Conservation (phyloP, 176 grass and related monocot species). For the Rhynchospora tenuis region DNA sequence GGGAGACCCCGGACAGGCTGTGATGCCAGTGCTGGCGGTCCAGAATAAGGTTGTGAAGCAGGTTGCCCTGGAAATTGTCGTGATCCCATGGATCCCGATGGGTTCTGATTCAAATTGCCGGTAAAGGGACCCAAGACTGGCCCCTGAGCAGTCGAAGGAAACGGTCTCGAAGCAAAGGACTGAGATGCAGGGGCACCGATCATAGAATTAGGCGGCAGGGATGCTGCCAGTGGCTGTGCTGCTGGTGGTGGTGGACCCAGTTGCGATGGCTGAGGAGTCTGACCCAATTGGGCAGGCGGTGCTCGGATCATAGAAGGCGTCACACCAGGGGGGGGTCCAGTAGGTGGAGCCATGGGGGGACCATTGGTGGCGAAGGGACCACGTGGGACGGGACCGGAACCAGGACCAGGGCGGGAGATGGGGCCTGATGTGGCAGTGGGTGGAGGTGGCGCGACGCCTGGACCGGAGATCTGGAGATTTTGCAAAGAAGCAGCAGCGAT, state of each 20-base stretch:
- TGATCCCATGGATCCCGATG: slow-evolving; percentile 27
- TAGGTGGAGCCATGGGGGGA: not conserved
- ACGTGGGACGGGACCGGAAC: not conserved
- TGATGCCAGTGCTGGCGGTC: slow-evolving; percentile 11
- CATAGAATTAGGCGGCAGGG: slow-evolving; percentile 13
- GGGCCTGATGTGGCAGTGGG: slow-evolving; percentile 18
- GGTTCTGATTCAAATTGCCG: slow-evolving; percentile 26
- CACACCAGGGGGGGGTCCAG: slow-evolving; percentile 4
- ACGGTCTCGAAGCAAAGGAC: slow-evolving; percentile 20
- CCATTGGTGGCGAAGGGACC: no score
- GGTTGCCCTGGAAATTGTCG: slow-evolving; percentile 37
- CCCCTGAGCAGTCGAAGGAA: not conserved
- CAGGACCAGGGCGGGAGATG: slow-evolving; percentile 12
- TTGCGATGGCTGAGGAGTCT: slow-evolving; percentile 24
- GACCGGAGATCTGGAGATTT: slow-evolving; percentile 57
- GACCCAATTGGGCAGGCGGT: not conserved
- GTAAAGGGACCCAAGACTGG: slow-evolving; percentile 24
- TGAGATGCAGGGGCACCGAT: slow-evolving; percentile 1
- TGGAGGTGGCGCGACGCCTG: not conserved
- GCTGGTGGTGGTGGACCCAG: not conserved
- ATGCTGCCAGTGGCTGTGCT: not conserved
- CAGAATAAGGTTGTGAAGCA: slow-evolving; percentile 25
- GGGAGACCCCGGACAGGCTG: not conserved
- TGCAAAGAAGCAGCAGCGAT: slow-evolving; percentile 30
- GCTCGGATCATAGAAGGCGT: not conserved